Conservation (phyloP, 2,329 filamentous ascomycete species). For the Neodidymelliopsis sp. region DNA sequence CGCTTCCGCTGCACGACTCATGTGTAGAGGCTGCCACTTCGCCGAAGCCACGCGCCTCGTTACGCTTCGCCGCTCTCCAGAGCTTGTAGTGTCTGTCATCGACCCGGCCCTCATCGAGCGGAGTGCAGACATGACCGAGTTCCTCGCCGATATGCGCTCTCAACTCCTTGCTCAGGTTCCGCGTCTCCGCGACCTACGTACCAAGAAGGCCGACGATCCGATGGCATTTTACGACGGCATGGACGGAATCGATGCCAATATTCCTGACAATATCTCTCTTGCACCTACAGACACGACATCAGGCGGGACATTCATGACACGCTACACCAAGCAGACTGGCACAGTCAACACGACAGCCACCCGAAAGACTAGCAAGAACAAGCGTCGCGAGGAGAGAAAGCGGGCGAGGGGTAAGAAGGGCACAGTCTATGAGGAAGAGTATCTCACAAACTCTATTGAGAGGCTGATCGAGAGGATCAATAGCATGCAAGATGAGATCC, state of each 20-base stretch:
- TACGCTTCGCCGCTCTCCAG: slow-evolving; percentile 64
- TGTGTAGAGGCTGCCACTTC: slow-evolving; percentile 89
- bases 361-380: slow-evolving; percentile 85
- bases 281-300: slow-evolving; percentile 85
- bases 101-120: slow-evolving; percentile 83
- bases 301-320: slow-evolving; percentile 84
- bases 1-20: slow-evolving; percentile 72
- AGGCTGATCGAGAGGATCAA: slow-evolving; percentile 85
- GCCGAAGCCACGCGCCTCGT: slow-evolving; percentile 85
- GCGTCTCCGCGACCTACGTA: slow-evolving; percentile 80
- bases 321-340: slow-evolving; percentile 81
- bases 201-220: slow-evolving; percentile 83
- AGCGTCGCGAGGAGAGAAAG: slow-evolving; percentile 91
- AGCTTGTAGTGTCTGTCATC: slow-evolving; percentile 72
- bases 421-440: slow-evolving; percentile 97
- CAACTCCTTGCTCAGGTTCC: slow-evolving; percentile 88
- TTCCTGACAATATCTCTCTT: slow-evolving; percentile 91
- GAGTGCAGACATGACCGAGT: slow-evolving; percentile 82
- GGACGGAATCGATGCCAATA: slow-evolving; percentile 60
- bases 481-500: slow-evolving; percentile 73
- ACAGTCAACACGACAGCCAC: slow-evolving; percentile 77
- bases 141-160: slow-evolving; percentile 89
- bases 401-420: slow-evolving; percentile 93
- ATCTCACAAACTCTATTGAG: slow-evolving; percentile 86
- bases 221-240: slow-evolving; percentile 84